phyloP scores from a whole-genome alignment of 2,329 filamentous ascomycete species.

The Beauveria rudraprayagi region DNA sequence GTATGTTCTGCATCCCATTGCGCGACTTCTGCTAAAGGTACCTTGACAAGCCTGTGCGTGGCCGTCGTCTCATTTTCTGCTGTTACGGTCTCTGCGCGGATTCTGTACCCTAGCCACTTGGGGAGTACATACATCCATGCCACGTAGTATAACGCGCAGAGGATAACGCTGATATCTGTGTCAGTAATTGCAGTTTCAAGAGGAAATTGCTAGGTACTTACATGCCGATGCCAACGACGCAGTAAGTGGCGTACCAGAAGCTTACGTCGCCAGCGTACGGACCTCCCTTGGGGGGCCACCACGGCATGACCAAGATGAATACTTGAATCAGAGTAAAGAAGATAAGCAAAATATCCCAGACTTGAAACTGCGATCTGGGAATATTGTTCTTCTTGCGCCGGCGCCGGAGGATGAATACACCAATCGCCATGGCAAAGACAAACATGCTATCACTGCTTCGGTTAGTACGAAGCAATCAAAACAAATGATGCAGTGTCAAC shows the following conservation, averaged over 20 bases:
- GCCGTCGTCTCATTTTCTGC: constrained; percentile 37
- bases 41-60: constrained; percentile 43
- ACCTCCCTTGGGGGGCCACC: constrained; percentile 58
- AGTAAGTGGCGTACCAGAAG: constrained; percentile 68
- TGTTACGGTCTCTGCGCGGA: constrained; percentile 46
- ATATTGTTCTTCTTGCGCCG: constrained; percentile 44
- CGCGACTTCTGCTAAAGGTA: constrained; percentile 41
- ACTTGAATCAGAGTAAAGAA: constrained; percentile 54
- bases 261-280: constrained; percentile 55
- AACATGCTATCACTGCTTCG: constrained; percentile 40
- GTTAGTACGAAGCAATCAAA: background rate
- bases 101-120: constrained; percentile 40
- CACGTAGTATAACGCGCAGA: constrained; percentile 50
- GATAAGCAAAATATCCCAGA: constrained; percentile 49
- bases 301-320: constrained; percentile 61
- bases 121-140: constrained; percentile 52
- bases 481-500: background rate
- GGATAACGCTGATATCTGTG: constrained; percentile 30
- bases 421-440: constrained; percentile 45
- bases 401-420: constrained; percentile 49
- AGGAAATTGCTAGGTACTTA: constrained; percentile 29
- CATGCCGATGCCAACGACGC: constrained; percentile 55
- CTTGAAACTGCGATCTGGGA: constrained; percentile 42
- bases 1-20: constrained; percentile 55
- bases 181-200: background rate